Evolutionary conservation across 2,329 filamentous ascomycete species (phyloP).

Genomic region (Fonsecaea multimorphosa): DNA sequence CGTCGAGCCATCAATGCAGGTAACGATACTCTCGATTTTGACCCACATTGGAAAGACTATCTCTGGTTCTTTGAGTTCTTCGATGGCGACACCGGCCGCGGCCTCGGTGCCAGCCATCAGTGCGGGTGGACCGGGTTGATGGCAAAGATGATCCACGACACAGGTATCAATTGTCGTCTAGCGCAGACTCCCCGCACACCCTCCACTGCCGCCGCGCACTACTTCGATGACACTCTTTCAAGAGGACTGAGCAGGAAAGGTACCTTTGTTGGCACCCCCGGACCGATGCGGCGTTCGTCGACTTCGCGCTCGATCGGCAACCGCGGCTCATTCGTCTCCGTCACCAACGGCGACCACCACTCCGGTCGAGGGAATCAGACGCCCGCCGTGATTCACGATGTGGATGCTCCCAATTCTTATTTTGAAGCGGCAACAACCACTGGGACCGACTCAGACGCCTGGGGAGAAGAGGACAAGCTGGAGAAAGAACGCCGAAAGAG

Average conservation of each 20-base stretch:
- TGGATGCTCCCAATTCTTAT: constrained; percentile 52
- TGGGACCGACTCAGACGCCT: constrained; percentile 31
- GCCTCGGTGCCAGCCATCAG: constrained; percentile 90
- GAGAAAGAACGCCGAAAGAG: constrained; percentile 47
- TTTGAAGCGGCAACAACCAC: constrained; percentile 15
- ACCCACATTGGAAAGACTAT: constrained; percentile 90
- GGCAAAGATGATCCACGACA: constrained; percentile 96
- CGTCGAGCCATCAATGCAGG: constrained; percentile 86
- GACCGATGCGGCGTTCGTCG: constrained; percentile 46
- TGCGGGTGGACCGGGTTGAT: constrained; percentile 96
- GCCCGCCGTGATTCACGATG: constrained; percentile 43
- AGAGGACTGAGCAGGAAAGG: constrained; percentile 54
- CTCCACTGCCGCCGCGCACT: constrained; percentile 81
- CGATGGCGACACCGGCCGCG: constrained; percentile 87
- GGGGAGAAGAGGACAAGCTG: constrained; percentile 37
- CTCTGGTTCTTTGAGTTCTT: constrained; percentile 99
- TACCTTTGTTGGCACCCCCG: constrained; percentile 30
- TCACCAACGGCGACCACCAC: constrained; percentile 60
- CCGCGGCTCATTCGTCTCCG: constrained; percentile 67
- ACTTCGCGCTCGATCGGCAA: constrained; percentile 82
- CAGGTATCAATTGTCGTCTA: constrained; percentile 86
- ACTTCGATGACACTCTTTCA: constrained; percentile 89
- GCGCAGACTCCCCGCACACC: constrained; percentile 93
- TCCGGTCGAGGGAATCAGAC: constrained; percentile 45
- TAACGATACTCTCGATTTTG: constrained; percentile 85